A percentile compares a stretch with the other conserved stretches of the same genome.
These are phyloP conservation scores for Verruconis gallopava DNA, from an alignment of 2,329 filamentous ascomycete species.

Conservation along the genomic window DNA sequence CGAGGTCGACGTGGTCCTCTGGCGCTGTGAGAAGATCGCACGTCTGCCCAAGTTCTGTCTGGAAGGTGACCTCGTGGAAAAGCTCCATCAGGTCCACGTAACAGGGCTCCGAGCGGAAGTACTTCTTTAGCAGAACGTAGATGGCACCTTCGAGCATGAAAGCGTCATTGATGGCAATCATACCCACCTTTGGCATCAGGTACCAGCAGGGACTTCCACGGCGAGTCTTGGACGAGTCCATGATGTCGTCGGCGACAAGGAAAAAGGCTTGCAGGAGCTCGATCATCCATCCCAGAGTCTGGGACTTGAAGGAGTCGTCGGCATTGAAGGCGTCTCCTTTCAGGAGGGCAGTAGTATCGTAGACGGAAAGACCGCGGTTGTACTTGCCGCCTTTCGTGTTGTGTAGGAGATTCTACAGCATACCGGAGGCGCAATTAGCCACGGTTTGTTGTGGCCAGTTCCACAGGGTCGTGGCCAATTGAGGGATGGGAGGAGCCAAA, in stretches of 20 bases:
- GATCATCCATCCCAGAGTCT: conserved; percentile 90
- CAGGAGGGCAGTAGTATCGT: conserved; percentile 76
- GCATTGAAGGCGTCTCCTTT: conserved; percentile 57
- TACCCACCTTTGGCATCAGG: conserved; percentile 73
- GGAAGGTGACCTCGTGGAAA: conserved; percentile 87
- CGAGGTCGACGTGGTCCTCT: conserved; percentile 81
- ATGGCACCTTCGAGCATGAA: conserved; percentile 90
- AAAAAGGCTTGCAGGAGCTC: conserved; percentile 98
- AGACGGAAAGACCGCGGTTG: conserved; percentile 96
- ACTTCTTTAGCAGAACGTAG: conserved; percentile 84
- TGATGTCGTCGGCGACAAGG: conserved; percentile 96
- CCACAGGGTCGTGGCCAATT: background rate
- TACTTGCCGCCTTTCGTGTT: conserved; percentile 94
- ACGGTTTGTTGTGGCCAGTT: background rate
- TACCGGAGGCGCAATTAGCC: too few species aligned
- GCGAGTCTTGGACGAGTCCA: conserved; percentile 91
- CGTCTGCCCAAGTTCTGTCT: conserved; percentile 90
- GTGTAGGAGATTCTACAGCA: conserved; percentile 57
- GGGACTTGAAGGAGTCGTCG: conserved; percentile 77
- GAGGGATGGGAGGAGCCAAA: background rate
- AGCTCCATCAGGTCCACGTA: conserved; percentile 91
- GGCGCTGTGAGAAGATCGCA: conserved; percentile 93
- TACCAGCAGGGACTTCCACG: conserved; percentile 97
- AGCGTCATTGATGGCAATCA: conserved; percentile 96
- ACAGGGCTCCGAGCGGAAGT: conserved; percentile 74